Evolutionary conservation across 331 rosid species (phyloP).

Genomic region (Prunus yedoensis): DNA sequence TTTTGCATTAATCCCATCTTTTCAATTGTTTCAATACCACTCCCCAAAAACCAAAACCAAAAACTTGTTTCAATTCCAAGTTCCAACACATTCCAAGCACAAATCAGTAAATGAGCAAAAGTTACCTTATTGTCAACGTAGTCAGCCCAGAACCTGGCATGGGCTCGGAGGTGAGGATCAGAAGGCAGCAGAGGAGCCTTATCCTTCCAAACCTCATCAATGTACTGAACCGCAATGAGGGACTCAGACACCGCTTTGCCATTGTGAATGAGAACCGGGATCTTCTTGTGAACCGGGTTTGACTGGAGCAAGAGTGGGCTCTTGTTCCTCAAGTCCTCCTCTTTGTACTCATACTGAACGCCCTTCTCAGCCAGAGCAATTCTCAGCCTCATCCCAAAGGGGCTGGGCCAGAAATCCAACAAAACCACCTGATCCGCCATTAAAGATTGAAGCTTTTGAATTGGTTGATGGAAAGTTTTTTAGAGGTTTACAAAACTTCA

Average conservation of each 20-base stretch:
- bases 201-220: conserved; percentile 19
- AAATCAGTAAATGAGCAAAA: neutral
- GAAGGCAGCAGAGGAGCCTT: conserved; percentile 23
- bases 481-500: neutral
- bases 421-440: conserved; percentile 17
- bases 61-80: neutral
- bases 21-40: neutral
- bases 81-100: neutral
- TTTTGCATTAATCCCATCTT: neutral
- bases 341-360: conserved; percentile 7
- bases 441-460: neutral
- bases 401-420: conserved; percentile 18
- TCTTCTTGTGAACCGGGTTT: conserved; percentile 23
- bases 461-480: too few relatives aligned
- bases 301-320: conserved; percentile 17
- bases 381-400: conserved; percentile 15
- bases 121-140: conserved; percentile 25
- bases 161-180: conserved; percentile 18
- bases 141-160: conserved; percentile 33
- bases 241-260: conserved; percentile 23
- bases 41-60: too few relatives aligned
- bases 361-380: conserved; percentile 22
- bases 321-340: conserved; percentile 26
- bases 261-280: conserved; percentile 30
- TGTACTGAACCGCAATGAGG: conserved; percentile 11